phyloP scores from a whole-genome alignment of 129 eudicot species.

The Flaveria trinervia region DNA sequence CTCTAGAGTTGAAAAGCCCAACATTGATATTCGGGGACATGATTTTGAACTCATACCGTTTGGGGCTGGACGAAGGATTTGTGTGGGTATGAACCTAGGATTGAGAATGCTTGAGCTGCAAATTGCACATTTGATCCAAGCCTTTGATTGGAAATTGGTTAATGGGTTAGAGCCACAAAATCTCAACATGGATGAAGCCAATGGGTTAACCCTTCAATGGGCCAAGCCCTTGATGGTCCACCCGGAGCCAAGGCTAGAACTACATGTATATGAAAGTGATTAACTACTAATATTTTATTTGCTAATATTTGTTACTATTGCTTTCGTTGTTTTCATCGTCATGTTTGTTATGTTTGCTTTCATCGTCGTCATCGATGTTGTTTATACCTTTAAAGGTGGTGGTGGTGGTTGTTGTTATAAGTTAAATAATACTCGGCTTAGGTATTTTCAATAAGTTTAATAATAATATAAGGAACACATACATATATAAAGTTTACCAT shows the following conservation, averaged over 20 bases:
- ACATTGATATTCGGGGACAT: constrained; percentile 57
- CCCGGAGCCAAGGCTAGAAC: constrained; percentile 56
- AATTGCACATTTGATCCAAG: constrained; percentile 65
- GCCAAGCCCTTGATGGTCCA: constrained; percentile 65
- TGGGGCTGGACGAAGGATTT: constrained; percentile 81
- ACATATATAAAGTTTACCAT: too few species aligned
- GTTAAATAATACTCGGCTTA: too few species aligned
- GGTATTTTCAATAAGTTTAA: too few species aligned
- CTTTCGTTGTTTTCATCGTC: too few species aligned
- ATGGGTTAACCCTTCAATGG: constrained; percentile 82
- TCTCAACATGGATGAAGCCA: constrained; percentile 78
- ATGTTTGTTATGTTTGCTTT: too few species aligned
- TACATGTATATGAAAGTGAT: constrained; percentile 38
- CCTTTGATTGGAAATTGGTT: constrained; percentile 61
- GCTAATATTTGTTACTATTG: too few species aligned
- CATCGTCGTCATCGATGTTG: too few species aligned
- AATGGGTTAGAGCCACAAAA: constrained; percentile 41
- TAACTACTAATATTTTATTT: neutral
- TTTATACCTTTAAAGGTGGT: too few species aligned
- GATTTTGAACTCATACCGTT: constrained; percentile 74
- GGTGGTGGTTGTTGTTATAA: too few species aligned
- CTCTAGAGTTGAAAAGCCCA: constrained; percentile 57
- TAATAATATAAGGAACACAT: too few species aligned
- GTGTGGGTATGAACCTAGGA: constrained; percentile 79
- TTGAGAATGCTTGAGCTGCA: constrained; percentile 71